Evolutionary conservation across 2,329 filamentous ascomycete species (phyloP).

Genomic region (Dissoconium aciculare): DNA sequence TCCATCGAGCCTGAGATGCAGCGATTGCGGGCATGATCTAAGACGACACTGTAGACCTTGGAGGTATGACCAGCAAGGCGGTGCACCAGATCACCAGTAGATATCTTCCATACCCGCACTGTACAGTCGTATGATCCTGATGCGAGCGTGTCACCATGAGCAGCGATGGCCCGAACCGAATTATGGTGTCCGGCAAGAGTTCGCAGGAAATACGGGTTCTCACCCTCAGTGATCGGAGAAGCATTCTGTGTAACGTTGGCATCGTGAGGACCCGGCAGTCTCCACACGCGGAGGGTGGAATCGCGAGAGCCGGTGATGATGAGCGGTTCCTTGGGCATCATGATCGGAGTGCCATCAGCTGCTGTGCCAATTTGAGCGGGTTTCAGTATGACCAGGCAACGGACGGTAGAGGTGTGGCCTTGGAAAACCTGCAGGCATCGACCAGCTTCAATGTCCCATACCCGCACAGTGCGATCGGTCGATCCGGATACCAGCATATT

Average conservation of each 20-base stretch:
- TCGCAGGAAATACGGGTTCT: conserved; percentile 90
- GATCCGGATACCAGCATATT: conserved; percentile 92
- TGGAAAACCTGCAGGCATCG: conserved; percentile 92
- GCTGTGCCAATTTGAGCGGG: conserved; percentile 62
- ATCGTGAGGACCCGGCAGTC: conserved; percentile 67
- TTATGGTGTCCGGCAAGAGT: conserved; percentile 75
- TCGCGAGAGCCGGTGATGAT: conserved; percentile 97
- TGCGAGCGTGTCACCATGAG: conserved; percentile 86
- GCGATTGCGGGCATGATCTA: conserved; percentile 79
- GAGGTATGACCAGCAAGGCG: conserved; percentile 72
- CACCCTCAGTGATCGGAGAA: conserved; percentile 55
- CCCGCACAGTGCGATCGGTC: conserved; percentile 93
- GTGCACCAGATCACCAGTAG: conserved; percentile 76
- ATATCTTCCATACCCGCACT: conserved; percentile 94
- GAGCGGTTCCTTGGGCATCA: conserved; percentile 86
- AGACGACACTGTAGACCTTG: conserved; percentile 94
- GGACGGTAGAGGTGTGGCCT: conserved; percentile 91
- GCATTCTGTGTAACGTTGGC: conserved; percentile 64
- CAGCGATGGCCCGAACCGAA: conserved; percentile 90
- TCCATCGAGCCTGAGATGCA: conserved; percentile 99
- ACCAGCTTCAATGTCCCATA: conserved; percentile 94
- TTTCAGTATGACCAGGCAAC: conserved; percentile 87
- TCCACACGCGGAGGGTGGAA: conserved; percentile 88
- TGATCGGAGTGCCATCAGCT: conserved; percentile 56
- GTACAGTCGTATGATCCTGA: conserved; percentile 94